phyloP scores from a whole-genome alignment of 257 asterid genomes.

The Scutellaria barbata region DNA sequence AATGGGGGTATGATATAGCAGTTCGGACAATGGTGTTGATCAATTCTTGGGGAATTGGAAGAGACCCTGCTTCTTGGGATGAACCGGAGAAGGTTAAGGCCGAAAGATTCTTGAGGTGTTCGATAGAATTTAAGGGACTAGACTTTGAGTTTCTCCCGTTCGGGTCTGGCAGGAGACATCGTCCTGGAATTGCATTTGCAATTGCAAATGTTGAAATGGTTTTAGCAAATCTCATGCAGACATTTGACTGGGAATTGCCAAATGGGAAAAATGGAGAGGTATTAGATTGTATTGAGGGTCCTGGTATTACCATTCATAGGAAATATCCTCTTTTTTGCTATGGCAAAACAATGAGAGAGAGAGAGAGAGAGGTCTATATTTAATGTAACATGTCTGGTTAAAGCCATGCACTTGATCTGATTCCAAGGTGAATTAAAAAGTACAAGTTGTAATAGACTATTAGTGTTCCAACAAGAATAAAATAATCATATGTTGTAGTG shows the following conservation, averaged over 20 bases:
- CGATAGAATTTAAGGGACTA: constrained; percentile 33
- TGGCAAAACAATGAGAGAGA: constrained; percentile 7
- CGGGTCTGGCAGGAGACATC: constrained; percentile 41
- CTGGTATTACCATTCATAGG: constrained; percentile 18
- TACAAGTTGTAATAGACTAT: too few relatives aligned
- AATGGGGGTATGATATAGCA: constrained; percentile 45
- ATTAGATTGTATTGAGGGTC: constrained; percentile 36
- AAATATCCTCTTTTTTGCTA: constrained; percentile 29
- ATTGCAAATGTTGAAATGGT: constrained; percentile 3
- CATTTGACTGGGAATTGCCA: constrained; percentile 42
- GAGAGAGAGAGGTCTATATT: too few relatives aligned
- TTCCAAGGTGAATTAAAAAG: too few relatives aligned
- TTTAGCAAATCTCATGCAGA: constrained; percentile 32
- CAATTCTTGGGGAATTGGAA: constrained; percentile 50
- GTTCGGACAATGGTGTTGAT: constrained; percentile 42
- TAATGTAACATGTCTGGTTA: too few relatives aligned
- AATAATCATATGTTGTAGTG: too few relatives aligned
- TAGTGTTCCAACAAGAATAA: too few relatives aligned
- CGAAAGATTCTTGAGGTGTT: constrained; percentile 37
- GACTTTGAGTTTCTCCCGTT: constrained; percentile 36
- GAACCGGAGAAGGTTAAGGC: constrained; percentile 41
- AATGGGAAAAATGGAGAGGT: constrained; percentile 27
- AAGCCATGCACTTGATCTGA: too few relatives aligned
- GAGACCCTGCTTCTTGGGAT: constrained; percentile 45
- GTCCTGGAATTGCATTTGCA: constrained; percentile 39